Base-by-base conservation (phyloP, 1,139 yeast genomes). In the Hyphopichia khmerensis region DNA sequence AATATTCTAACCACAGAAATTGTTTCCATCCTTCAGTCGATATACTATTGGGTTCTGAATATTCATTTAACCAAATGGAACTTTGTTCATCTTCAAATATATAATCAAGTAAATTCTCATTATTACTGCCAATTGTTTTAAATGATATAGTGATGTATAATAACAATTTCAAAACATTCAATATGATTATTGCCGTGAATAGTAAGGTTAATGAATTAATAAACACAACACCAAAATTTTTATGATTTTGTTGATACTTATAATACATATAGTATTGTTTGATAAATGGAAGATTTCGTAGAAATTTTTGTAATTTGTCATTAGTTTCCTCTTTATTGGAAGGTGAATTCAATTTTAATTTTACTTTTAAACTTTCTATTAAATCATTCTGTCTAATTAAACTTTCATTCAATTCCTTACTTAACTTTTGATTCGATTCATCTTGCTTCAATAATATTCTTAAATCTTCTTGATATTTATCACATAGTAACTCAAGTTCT, bases 1-100 rank as follows among this genome's bases (percentile, higher is more conserved):
- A 43, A 47, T 63, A 63, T 43, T 67, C 72, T 17, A 67, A 40
- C 65, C 65, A 61, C 40, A 55, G 63, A 1, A 67, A 52, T 43
- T 67, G 71, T 45, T 53, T 63, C 71, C 71, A 66, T 70, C 72
- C 65, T 19, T 43, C 52, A 23, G 61, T 16, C 10, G 27, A n/a
- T n/a, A 38, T 33, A 7, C 16, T 21, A 8, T 26, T 11, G 10
- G 29, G 13, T 35, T 23, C 17, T 19, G 36, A 26, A n/a, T 16
- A 33, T 3, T 26, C 34, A 18, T 27, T 7, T 15, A 21, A 8
- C 36, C 36, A 50, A 2, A 59, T 51, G 35, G 40, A 36, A 26
- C 38, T 43, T 23, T 38, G 49, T 35, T 60, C 56, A 34, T 53
- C 52, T 40, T 61, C 67, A 42, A 57, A 62, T 2, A 62, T 43